Conservation (phyloP, 2,329 filamentous ascomycete species). For the Malbranchea zuffiana region DNA sequence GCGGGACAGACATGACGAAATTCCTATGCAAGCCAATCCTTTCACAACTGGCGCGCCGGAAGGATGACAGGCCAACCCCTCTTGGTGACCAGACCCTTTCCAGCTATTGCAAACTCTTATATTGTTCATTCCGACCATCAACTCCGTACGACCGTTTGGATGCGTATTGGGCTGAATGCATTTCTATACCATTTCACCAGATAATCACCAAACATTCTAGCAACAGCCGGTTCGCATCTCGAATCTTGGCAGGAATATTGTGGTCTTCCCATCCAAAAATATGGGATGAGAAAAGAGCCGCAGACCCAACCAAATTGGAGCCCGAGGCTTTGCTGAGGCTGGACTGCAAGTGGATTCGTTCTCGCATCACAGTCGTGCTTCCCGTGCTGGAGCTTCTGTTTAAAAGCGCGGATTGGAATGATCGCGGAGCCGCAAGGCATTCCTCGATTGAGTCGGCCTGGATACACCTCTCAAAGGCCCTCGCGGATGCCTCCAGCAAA, state of each 20-base stretch:
- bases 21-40: slow-evolving; percentile 59
- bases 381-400: slow-evolving; percentile 38
- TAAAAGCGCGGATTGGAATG: slow-evolving; percentile 39
- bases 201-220: slow-evolving; percentile 42
- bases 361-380: slow-evolving; percentile 57
- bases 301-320: slow-evolving; percentile 46
- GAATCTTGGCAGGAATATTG: slow-evolving; percentile 61
- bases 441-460: slow-evolving; percentile 48
- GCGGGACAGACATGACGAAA: slow-evolving; percentile 45
- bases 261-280: slow-evolving; percentile 41
- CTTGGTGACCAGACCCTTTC: slow-evolving; percentile 50
- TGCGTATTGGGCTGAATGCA: slow-evolving; percentile 64
- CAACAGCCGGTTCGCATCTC: slow-evolving; percentile 51
- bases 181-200: slow-evolving; percentile 52
- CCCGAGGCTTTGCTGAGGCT: slow-evolving; percentile 71
- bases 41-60: slow-evolving; percentile 57
- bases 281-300: slow-evolving; percentile 66
- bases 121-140: slow-evolving; percentile 68
- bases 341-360: slow-evolving; percentile 78
- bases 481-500: slow-evolving; percentile 59
- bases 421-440: slow-evolving; percentile 30
- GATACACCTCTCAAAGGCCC: slow-evolving; percentile 47
- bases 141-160: slow-evolving; percentile 57
- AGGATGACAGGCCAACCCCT: slow-evolving; percentile 38
- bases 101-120: slow-evolving; percentile 68